Conservation (phyloP, 768 basidiomycete species). For the Mycena maculata region DNA sequence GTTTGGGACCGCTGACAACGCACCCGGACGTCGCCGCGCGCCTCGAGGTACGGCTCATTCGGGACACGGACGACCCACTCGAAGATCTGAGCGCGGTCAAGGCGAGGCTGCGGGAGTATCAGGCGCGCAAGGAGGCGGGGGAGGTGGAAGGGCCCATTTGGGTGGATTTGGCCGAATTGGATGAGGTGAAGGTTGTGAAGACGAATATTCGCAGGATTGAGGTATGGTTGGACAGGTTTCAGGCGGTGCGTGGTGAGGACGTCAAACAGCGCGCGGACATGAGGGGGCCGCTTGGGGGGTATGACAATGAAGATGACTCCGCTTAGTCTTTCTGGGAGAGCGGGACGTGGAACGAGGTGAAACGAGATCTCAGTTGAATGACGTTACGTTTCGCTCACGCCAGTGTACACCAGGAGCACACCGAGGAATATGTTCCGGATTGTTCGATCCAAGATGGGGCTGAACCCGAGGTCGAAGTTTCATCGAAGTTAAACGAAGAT, state of each 20-base stretch:
- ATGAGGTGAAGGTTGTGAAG: background rate
- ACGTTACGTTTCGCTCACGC: too few species aligned
- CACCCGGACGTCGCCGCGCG: slow-evolving; percentile 25
- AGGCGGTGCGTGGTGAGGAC: background rate
- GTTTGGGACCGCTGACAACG: slow-evolving; percentile 15
- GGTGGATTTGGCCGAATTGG: slow-evolving; percentile 5
- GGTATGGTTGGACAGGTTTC: slow-evolving; percentile 22
- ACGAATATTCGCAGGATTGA: slow-evolving; percentile 16
- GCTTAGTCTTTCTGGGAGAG: too few species aligned
- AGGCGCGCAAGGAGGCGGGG: background rate
- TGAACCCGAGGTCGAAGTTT: too few species aligned
- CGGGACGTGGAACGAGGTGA: too few species aligned
- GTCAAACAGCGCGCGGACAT: background rate
- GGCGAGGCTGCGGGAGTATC: background rate
- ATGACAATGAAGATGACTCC: background rate
- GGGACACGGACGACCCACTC: slow-evolving; percentile 5
- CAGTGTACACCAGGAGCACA: too few species aligned
- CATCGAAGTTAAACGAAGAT: too few species aligned
- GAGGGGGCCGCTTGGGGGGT: background rate
- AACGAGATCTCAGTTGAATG: too few species aligned
- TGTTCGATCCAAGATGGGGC: too few species aligned
- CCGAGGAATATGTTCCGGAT: too few species aligned
- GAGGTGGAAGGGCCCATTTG: background rate
- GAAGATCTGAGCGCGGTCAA: slow-evolving; percentile 10
- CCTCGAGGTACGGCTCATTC: slow-evolving; percentile 23